A percentile compares a stretch with the other conserved stretches of the same genome.
Evolutionary conservation across 495 filamentous ascomycete genomes (phyloP).

Genomic region (Podospora sp.): DNA sequence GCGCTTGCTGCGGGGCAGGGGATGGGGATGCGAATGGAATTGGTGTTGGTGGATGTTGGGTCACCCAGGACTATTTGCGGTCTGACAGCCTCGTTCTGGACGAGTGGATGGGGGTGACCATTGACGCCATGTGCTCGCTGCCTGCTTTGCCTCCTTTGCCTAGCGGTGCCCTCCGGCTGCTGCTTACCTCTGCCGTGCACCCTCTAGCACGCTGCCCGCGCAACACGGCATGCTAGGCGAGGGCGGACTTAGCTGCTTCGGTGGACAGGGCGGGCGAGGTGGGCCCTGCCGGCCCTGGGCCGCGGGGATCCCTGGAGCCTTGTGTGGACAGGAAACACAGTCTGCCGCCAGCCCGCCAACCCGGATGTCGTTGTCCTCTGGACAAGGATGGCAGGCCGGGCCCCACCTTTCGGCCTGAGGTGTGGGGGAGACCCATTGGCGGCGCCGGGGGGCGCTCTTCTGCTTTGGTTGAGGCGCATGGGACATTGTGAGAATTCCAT

Average conservation of each 20-base stretch:
- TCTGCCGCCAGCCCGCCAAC: not conserved
- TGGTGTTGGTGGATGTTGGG: no score
- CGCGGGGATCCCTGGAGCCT: slow-evolving; percentile 1
- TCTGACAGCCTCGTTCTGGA: slow-evolving; percentile 1
- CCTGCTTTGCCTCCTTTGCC: not conserved
- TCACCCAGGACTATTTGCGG: not conserved
- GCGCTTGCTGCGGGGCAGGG: not conserved
- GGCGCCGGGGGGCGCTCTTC: no score
- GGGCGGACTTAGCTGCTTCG: not conserved
- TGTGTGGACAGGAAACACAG: not conserved
- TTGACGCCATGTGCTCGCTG: slow-evolving; percentile 5
- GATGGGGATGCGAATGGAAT: not conserved
- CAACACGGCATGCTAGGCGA: not conserved
- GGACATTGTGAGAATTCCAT: not conserved
- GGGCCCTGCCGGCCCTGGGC: not conserved
- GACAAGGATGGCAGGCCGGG: not conserved
- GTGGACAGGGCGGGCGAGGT: not conserved
- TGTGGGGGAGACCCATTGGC: not conserved
- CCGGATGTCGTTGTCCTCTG: slow-evolving; percentile 1
- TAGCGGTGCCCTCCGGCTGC: not conserved
- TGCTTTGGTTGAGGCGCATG: no score
- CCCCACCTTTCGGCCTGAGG: not conserved
- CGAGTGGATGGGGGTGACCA: slow-evolving; percentile 1
- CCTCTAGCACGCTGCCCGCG: not conserved
- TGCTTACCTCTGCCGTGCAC: not conserved